A percentile compares a stretch with the other conserved stretches of the same genome.
Conservation (phyloP, 2,329 filamentous ascomycete species). For the Diaporthe sp. region DNA sequence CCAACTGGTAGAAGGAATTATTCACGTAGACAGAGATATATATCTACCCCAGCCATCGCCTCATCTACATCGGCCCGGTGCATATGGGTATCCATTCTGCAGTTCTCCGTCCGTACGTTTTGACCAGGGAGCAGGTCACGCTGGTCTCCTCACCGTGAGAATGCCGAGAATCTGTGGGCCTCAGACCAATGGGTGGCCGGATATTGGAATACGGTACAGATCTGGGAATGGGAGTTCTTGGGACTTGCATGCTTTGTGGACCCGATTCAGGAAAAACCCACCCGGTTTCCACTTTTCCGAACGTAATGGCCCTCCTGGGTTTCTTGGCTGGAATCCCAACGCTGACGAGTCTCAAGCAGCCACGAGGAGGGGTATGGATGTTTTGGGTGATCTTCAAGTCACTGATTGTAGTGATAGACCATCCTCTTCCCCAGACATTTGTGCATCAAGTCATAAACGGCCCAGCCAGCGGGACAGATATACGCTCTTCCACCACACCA, state of each 20-base stretch:
- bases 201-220: slow-evolving; percentile 27
- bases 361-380: neutral
- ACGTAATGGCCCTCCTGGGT: slow-evolving; percentile 16
- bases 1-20: neutral
- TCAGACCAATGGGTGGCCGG: slow-evolving; percentile 12
- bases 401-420: neutral
- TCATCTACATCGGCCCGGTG: slow-evolving; percentile 26
- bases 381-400: neutral
- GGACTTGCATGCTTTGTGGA: slow-evolving; percentile 11
- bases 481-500: neutral
- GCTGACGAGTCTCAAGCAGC: slow-evolving; percentile 14
- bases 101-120: slow-evolving; percentile 40
- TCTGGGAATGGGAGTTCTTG: slow-evolving; percentile 16
- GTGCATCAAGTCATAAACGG: neutral
- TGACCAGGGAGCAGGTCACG: slow-evolving; percentile 17
- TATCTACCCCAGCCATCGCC: neutral
- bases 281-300: slow-evolving; percentile 27
- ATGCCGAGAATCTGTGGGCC: slow-evolving; percentile 33
- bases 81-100: slow-evolving; percentile 25
- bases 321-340: slow-evolving; percentile 7
- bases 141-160: slow-evolving; percentile 17
- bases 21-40: neutral
- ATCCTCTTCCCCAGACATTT: neutral
- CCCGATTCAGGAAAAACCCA: slow-evolving; percentile 13
- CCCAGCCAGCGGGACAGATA: neutral